phyloP scores from a whole-genome alignment of 331 rosid genomes.

The Malus hybrid region DNA sequence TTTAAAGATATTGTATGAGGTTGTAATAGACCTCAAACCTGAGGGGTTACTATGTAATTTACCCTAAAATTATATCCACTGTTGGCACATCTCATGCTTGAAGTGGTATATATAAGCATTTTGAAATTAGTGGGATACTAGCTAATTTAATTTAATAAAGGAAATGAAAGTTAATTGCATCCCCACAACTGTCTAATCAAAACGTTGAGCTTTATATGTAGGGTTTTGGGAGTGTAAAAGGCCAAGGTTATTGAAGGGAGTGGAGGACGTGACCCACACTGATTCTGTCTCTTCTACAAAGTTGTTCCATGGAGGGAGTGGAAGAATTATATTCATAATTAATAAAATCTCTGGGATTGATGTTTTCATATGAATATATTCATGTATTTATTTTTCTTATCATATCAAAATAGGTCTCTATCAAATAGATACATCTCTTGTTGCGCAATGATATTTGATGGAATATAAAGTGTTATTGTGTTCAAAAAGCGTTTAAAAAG shows the following conservation, averaged over 20 bases:
- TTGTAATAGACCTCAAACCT: too few relatives aligned
- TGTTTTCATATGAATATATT: too few relatives aligned
- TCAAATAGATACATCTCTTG: neutral
- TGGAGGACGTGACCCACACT: slow-evolving; percentile 34
- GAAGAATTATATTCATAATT: slow-evolving; percentile 26
- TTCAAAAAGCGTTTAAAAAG: slow-evolving; percentile 40
- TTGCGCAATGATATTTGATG: slow-evolving; percentile 35
- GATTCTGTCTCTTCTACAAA: slow-evolving; percentile 30
- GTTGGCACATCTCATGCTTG: neutral
- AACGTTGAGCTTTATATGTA: slow-evolving; percentile 21
- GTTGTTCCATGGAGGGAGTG: slow-evolving; percentile 33
- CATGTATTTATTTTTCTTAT: neutral
- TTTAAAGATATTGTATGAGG: too few relatives aligned
- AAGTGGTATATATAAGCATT: neutral
- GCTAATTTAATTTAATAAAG: slow-evolving; percentile 23
- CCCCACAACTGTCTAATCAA: slow-evolving; percentile 56
- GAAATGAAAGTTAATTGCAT: slow-evolving; percentile 20
- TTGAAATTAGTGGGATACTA: slow-evolving; percentile 10
- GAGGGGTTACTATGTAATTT: too few relatives aligned
- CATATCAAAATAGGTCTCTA: neutral
- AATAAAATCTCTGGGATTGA: neutral
- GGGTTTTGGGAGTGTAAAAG: neutral
- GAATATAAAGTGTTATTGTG: slow-evolving; percentile 33
- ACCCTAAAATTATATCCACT: neutral
- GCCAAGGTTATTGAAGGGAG: slow-evolving; percentile 15